Base-by-base conservation (phyloP, 2,329 filamentous ascomycete species). In the Botrytis paeoniae region DNA sequence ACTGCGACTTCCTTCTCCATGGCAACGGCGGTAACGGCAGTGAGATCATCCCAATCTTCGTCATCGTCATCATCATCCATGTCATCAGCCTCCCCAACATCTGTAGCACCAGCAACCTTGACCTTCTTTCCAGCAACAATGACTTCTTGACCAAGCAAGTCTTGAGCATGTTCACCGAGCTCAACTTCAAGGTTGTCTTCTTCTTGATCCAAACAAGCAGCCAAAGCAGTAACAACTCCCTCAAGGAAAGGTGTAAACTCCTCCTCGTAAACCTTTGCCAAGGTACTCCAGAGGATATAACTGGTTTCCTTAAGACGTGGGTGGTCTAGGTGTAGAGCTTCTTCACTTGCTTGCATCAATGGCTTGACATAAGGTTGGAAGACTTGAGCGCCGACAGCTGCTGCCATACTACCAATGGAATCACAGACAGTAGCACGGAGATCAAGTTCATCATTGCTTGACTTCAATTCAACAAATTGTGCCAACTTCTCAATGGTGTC, bases 1-100 rank as follows among this genome's bases (percentile, higher is more conserved):
- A 97, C 90, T 54, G 96, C 95, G 78, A 98, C 97, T 84, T 99
- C 96, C 84, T 98, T 98, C 87, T 98, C 96, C 79, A 97, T 89
- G 37, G 95, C 94, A 72, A 98, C 89, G 70, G 94, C 94, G 39
- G 94, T 97, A 75, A 97, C 93, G 69, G 93, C 93, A 73, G 90
- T 91, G 65, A 97, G 86, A 78, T 94, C 93, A 78, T 94, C 92
- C 88, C 93, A 94, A 75, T 94, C 93, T 73, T 94, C 93, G 61
- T 95, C 92, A 54, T 94, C 91, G 63, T 94, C 89, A 22, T 91
- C 87, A 75, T 92, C 91, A 75, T 91, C 88, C 48, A 89, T 87
- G 73, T 89, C 85, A 61, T 86, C 85, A 69, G 89, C 88, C 70
- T 88, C 86, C 71, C 87, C 86, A 74, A 86, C 87, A 45, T 91